phyloP scores from a whole-genome alignment of 345 rosid genomes.

The Arabidopsis suecica region DNA sequence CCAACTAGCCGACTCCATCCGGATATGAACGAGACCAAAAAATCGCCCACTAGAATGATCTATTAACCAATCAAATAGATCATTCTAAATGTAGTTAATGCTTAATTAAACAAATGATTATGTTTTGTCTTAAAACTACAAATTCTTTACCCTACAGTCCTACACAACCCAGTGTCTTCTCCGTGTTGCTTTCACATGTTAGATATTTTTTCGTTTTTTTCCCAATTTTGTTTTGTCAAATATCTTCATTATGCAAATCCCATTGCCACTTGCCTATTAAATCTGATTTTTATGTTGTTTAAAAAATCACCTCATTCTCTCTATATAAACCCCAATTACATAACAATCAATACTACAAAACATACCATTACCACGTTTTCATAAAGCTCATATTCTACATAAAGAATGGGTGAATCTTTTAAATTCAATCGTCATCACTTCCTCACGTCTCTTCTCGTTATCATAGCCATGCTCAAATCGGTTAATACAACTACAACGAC shows the following conservation, averaged over 20 bases:
- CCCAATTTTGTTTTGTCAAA: background rate
- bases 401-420: slow-evolving; percentile 27
- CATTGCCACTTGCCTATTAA: slow-evolving; percentile 28
- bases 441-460: slow-evolving; percentile 24
- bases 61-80: slow-evolving; percentile 13
- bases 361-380: slow-evolving; percentile 20
- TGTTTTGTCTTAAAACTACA: slow-evolving; percentile 30
- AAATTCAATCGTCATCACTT: slow-evolving; percentile 23
- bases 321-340: slow-evolving; percentile 23
- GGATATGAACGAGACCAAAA: slow-evolving; percentile 1
- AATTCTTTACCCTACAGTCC: slow-evolving; percentile 17
- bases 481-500: slow-evolving; percentile 27
- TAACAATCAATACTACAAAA: slow-evolving; percentile 12
- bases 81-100: slow-evolving; percentile 25
- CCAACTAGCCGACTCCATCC: slow-evolving; percentile 21
- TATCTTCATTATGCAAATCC: slow-evolving; percentile 33
- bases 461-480: slow-evolving; percentile 22
- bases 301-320: background rate
- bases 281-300: background rate
- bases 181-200: slow-evolving; percentile 32
- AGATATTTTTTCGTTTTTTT: background rate
- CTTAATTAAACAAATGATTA: slow-evolving; percentile 23
- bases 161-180: slow-evolving; percentile 7
- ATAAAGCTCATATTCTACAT: background rate
- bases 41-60: background rate